Evolutionary conservation across 2,329 filamentous ascomycete genomes (phyloP), one percentile per base, ranked within the genome.

Genomic region (Penicillium sp.): DNA sequence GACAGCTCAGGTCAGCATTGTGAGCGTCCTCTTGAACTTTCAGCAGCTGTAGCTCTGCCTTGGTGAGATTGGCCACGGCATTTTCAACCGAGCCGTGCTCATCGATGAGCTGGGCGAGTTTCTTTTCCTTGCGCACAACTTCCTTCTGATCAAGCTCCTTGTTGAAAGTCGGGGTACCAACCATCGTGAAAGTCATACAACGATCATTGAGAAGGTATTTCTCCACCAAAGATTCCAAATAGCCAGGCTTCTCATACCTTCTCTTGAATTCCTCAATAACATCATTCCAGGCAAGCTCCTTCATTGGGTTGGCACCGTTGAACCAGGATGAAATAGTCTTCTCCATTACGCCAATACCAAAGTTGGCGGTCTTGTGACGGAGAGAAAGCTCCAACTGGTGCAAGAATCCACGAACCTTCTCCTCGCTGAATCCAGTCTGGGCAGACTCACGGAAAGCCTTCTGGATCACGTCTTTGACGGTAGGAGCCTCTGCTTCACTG

Each of bases 331-430:
- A 90, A 74, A 96, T 91, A 8, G 97, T 84, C 45, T 94, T 88
- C 70, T 97, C 92, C 78, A 99, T 87, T 57, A 98, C 86, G 19
- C 89, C 89, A 84, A 97, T 92, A 15, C 95, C 95, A 73, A 99
- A 99, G 72, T 91, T 93, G 58, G 95, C 92, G 0, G 93, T 97
- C 83, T 98, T 98, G 81, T 99, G 93, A 80, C 97, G 97, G 53
- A 98, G 81, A 0, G 89, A 86, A n/a, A 99, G 84, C 75, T 99
- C 95, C 4, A 98, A 81, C 76, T 98, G 94, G 76, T 99, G 95
- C 58, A 99, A 84, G 65, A 96, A 91, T 2, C 95, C 95, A 65
- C 97, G 92, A 62, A 99, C 92, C 78, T 99, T 99, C 70, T 89
- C 88, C 71, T 89, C 85, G 62, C 95, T 93, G 69, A 99, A 97